A percentile compares a stretch with the other conserved stretches of the same genome.
Conservation (phyloP, 73 alveolate species). For the Paramecium sexaurelia region DNA sequence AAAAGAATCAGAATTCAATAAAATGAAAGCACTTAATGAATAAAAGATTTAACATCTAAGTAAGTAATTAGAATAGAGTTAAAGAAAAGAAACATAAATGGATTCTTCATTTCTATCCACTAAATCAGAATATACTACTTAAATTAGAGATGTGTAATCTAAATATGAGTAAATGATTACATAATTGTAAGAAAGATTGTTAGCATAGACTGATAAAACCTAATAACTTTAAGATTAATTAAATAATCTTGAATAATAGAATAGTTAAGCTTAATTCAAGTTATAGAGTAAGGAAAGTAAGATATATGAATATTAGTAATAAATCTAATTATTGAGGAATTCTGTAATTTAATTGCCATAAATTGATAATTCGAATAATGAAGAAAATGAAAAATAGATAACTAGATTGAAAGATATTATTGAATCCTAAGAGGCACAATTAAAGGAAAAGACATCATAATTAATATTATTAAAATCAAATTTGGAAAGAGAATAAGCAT, state of each 20-base stretch:
- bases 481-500: conserved; percentile 39
- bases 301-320: background rate
- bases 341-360: background rate
- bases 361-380: background rate
- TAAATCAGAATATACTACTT: conserved; percentile 19
- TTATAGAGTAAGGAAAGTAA: background rate
- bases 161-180: conserved; percentile 21
- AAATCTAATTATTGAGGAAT: conserved; percentile 1
- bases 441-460: conserved; percentile 12
- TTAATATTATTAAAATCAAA: background rate
- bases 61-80: background rate
- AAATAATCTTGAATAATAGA: background rate
- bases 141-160: conserved; percentile 51
- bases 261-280: background rate
- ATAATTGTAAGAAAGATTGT: background rate
- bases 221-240: background rate
- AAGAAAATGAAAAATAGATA: conserved; percentile 5
- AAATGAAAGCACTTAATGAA: conserved; percentile 33
- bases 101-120: conserved; percentile 36
- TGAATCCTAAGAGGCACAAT: background rate
- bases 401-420: background rate
- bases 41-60: conserved; percentile 7
- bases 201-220: background rate
- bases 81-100: conserved; percentile 44
- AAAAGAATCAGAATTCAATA: conserved; percentile 45